These are phyloP conservation scores for Metschnikowia kofuensis DNA, from an alignment of 805 yeast genomes.

Conservation along the genomic window DNA sequence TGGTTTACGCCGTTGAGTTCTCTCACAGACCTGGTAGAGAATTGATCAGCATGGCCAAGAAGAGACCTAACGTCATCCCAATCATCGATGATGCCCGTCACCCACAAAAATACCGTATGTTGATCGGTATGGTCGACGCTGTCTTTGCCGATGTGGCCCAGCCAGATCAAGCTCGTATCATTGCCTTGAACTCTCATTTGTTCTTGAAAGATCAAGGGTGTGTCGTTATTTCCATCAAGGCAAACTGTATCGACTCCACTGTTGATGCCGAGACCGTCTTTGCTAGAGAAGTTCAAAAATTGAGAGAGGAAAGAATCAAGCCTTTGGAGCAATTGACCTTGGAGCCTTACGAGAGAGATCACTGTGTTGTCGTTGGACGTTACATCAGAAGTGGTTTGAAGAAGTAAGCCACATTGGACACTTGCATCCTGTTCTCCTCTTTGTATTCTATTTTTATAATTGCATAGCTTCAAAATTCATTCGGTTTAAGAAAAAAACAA, in stretches of 20 bases:
- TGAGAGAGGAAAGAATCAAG: constrained; percentile 97
- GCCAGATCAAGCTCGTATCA: constrained; percentile 99
- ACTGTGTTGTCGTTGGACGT: constrained; percentile 97
- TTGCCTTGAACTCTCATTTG: constrained; percentile 96
- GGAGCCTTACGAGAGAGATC: constrained; percentile 99
- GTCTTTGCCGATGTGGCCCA: constrained; percentile 99
- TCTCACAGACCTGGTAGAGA: constrained; percentile 99
- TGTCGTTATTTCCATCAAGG: constrained; percentile 97
- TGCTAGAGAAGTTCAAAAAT: constrained; percentile 98
- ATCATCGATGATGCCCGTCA: constrained; percentile 99
- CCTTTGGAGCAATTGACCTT: constrained; percentile 97
- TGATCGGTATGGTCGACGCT: constrained; percentile 97
- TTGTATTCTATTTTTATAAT: constrained; percentile 15
- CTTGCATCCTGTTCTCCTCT: constrained; percentile 7
- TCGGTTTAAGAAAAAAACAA: background rate
- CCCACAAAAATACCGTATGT: constrained; percentile 99
- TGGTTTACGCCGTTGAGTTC: constrained; percentile 98
- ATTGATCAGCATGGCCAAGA: constrained; percentile 98
- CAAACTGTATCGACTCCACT: constrained; percentile 99
- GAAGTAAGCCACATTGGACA: constrained; percentile 28
- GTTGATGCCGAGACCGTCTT: constrained; percentile 99
- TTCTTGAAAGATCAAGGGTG: constrained; percentile 98
- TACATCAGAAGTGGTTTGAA: constrained; percentile 86
- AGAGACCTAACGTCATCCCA: constrained; percentile 98
- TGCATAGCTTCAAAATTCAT: constrained; percentile 15